These are phyloP conservation scores for Aureobasidium sp. DNA, from an alignment of 2,329 filamentous ascomycete genomes.

Conservation along the genomic window DNA sequence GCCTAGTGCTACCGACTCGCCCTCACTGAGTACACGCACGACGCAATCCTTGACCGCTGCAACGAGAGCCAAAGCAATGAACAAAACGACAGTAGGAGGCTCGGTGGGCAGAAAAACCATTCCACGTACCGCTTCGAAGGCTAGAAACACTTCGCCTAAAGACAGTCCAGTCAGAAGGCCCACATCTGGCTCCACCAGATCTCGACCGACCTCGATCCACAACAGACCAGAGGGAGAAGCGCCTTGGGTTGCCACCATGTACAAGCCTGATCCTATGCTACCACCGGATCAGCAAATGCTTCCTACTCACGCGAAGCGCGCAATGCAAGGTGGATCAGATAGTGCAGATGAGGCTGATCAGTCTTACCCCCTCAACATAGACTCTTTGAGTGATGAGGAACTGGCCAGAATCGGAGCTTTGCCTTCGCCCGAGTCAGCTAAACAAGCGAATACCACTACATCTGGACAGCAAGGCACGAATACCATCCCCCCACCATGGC, in stretches of 20 bases:
- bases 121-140: background rate
- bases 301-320: constrained; percentile 81
- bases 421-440: constrained; percentile 6
- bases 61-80: constrained; percentile 2
- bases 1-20: background rate
- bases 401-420: constrained; percentile 35
- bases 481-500: constrained; percentile 18
- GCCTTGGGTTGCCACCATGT: constrained; percentile 90
- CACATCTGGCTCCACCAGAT: constrained; percentile 28
- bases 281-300: constrained; percentile 94
- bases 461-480: background rate
- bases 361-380: constrained; percentile 80
- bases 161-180: constrained; percentile 13
- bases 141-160: constrained; percentile 23
- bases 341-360: constrained; percentile 87
- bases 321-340: constrained; percentile 95
- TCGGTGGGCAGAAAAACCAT: constrained; percentile 6
- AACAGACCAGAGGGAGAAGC: constrained; percentile 87
- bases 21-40: background rate
- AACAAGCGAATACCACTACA: background rate
- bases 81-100: background rate
- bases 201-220: constrained; percentile 23
- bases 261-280: constrained; percentile 88
- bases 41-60: background rate
- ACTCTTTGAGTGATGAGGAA: constrained; percentile 65